Percentiles rank a stretch among this genome's conserved stretches.
Conservation (phyloP, 768 basidiomycete species). For the Agaricus bisporus region DNA sequence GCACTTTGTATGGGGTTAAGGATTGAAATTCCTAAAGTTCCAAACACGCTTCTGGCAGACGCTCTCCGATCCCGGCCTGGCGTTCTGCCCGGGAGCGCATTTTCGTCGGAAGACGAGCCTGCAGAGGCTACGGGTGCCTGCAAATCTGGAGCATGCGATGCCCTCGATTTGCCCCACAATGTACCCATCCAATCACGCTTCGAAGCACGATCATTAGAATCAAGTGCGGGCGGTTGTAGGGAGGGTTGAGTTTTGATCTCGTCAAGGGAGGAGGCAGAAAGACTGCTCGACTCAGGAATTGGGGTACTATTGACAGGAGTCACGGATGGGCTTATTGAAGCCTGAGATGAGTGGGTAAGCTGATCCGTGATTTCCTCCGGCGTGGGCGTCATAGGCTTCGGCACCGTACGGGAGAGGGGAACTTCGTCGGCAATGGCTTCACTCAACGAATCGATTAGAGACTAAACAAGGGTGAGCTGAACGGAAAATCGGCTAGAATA, state of each 20-base stretch:
- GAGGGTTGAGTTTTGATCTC: neutral
- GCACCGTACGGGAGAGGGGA: slow-evolving; percentile 27
- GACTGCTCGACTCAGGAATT: neutral
- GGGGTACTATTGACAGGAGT: neutral
- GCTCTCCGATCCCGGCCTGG: slow-evolving; percentile 36
- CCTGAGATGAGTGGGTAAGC: neutral
- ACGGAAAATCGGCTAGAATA: slow-evolving; percentile 1
- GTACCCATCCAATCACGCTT: slow-evolving; percentile 77
- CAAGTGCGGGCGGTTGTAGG: slow-evolving; percentile 3
- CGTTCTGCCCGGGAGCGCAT: slow-evolving; percentile 10
- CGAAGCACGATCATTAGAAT: slow-evolving; percentile 40
- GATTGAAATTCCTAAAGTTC: slow-evolving; percentile 64
- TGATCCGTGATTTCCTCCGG: slow-evolving; percentile 22
- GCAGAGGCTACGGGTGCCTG: slow-evolving; percentile 16
- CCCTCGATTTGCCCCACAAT: slow-evolving; percentile 57
- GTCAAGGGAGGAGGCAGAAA: neutral
- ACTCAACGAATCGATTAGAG: slow-evolving; percentile 45
- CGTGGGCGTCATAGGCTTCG: slow-evolving; percentile 30
- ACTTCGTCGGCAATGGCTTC: slow-evolving; percentile 51
- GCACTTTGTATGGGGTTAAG: slow-evolving; percentile 37
- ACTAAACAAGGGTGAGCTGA: slow-evolving; percentile 25
- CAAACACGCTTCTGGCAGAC: slow-evolving; percentile 61
- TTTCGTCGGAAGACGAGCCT: slow-evolving; percentile 9
- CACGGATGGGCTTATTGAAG: neutral
- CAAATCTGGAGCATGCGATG: slow-evolving; percentile 9